Conservation (phyloP, 73 alveolate genomes). For the Strombidium stylifer region DNA sequence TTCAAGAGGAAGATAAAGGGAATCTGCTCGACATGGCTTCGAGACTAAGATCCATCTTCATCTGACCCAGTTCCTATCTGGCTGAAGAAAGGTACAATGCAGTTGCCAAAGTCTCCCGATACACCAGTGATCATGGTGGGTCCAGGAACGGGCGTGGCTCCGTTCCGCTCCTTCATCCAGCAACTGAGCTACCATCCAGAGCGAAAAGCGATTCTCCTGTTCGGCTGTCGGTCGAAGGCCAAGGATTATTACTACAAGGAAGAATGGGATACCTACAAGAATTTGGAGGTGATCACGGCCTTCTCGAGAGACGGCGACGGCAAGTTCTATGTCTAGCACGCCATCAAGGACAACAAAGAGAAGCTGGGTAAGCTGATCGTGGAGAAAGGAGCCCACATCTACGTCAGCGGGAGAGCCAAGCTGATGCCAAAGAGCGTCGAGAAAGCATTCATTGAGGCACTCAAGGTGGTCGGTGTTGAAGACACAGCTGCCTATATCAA, state of each 20-base stretch:
- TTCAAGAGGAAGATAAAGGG: constrained; percentile 68
- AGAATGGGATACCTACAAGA: constrained; percentile 43
- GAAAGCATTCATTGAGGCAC: constrained; percentile 52
- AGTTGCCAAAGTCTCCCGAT: constrained; percentile 19
- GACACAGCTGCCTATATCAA: constrained; percentile 38
- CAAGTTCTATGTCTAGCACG: constrained; percentile 74
- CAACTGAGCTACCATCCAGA: constrained; percentile 1
- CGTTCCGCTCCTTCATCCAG: constrained; percentile 58
- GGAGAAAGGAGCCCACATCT: constrained; percentile 48
- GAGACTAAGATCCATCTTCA: background rate
- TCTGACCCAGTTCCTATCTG: constrained; percentile 30
- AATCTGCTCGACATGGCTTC: constrained; percentile 68
- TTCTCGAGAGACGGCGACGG: constrained; percentile 61
- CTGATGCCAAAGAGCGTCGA: constrained; percentile 73
- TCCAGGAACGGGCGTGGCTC: constrained; percentile 83
- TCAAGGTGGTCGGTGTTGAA: constrained; percentile 16
- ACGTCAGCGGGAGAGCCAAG: constrained; percentile 75
- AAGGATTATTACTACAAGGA: constrained; percentile 68
- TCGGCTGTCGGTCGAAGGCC: constrained; percentile 68
- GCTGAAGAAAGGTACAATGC: constrained; percentile 65
- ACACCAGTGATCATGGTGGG: constrained; percentile 64
- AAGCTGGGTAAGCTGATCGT: constrained; percentile 42
- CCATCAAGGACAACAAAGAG: constrained; percentile 48
- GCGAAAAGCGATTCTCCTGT: constrained; percentile 41
- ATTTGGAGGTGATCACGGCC: constrained; percentile 62